phyloP scores from a whole-genome alignment of 768 basidiomycete species.

The Rhizopogon roseolus region DNA sequence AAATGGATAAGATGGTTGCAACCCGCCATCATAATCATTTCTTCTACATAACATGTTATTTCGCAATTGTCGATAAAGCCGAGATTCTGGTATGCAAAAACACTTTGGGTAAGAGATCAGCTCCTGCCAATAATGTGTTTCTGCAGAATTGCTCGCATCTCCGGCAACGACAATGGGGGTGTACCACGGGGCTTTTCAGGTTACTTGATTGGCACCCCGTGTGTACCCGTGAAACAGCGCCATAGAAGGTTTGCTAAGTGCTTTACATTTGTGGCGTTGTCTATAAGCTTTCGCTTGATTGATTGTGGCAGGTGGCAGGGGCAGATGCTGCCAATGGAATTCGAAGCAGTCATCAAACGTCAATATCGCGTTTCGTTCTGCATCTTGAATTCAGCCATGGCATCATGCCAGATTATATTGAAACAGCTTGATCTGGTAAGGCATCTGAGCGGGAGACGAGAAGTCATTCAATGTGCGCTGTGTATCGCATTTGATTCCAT shows the following conservation, averaged over 20 bases:
- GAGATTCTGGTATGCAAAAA: too few species aligned
- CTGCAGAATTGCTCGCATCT: neutral
- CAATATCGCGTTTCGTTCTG: neutral
- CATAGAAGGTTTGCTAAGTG: neutral
- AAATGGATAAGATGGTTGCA: too few species aligned
- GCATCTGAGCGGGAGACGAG: neutral
- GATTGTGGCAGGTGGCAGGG: neutral
- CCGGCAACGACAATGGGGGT: neutral
- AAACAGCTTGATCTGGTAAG: neutral
- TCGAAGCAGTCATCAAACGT: neutral
- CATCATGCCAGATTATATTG: neutral
- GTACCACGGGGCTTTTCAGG: neutral
- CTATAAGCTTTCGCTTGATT: slow-evolving; percentile 1
- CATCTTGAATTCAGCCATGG: neutral
- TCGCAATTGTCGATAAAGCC: too few species aligned
- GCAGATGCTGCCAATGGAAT: neutral
- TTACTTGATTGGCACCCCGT: neutral
- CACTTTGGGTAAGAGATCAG: too few species aligned
- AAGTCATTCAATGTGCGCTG: neutral
- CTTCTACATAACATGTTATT: too few species aligned
- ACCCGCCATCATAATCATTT: too few species aligned
- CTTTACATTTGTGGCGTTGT: slow-evolving; percentile 1
- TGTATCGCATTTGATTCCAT: neutral
- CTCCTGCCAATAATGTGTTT: neutral
- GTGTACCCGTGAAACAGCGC: neutral